phyloP scores from a whole-genome alignment of 192 early-diverging fungal species.

The Coemansia sp. region DNA sequence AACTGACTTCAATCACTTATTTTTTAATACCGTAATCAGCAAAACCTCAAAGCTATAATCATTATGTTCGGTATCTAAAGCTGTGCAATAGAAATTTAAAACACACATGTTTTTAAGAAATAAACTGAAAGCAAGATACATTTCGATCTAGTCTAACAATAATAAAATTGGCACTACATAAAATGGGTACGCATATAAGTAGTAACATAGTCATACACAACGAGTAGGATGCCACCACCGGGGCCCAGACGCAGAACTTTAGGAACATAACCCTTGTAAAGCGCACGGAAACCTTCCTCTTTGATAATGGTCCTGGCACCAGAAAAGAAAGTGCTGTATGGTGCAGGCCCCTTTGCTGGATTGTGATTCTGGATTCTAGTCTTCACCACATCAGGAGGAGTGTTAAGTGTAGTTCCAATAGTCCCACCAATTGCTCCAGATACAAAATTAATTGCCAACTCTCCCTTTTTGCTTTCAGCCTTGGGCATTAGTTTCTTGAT shows the following conservation, averaged over 20 bases:
- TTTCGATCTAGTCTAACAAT: not conserved
- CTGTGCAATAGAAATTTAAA: no score
- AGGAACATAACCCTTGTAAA: slow-evolving; percentile 95
- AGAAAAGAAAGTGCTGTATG: slow-evolving; percentile 89
- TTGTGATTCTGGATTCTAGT: slow-evolving; percentile 90
- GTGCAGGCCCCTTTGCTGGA: slow-evolving; percentile 62
- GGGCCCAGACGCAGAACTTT: slow-evolving; percentile 95
- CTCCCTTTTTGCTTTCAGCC: slow-evolving; percentile 73
- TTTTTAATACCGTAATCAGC: no score
- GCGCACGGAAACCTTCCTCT: slow-evolving; percentile 83
- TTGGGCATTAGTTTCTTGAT: slow-evolving; percentile 76
- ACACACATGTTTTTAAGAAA: not conserved
- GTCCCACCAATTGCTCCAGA: slow-evolving; percentile 92
- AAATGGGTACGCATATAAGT: slow-evolving; percentile 79
- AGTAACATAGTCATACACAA: slow-evolving; percentile 87
- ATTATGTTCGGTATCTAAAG: no score
- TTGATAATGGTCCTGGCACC: slow-evolving; percentile 70
- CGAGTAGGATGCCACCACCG: slow-evolving; percentile 79
- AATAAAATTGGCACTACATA: slow-evolving; percentile 37
- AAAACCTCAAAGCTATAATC: no score
- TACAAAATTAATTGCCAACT: slow-evolving; percentile 81
- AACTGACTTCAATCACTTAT: no score
- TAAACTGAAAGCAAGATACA: not conserved
- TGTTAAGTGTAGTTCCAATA: slow-evolving; percentile 89
- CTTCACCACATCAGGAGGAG: slow-evolving; percentile 96